These are phyloP conservation scores for Aspergillus pseudoviridinutans DNA, from an alignment of 2,329 filamentous ascomycete genomes.

Conservation along the genomic window DNA sequence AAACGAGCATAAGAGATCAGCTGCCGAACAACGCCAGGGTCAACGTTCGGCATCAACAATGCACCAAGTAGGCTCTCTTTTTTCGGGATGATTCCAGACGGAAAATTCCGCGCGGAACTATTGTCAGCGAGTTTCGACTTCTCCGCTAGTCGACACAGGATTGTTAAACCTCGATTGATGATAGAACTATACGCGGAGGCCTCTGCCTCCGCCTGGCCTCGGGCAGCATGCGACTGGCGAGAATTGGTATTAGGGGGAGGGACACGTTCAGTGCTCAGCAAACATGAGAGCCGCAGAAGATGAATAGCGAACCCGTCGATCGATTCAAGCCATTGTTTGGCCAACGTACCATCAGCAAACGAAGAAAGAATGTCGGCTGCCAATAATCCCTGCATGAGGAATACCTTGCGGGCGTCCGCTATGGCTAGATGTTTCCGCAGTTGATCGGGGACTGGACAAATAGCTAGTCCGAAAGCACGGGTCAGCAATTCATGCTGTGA, in stretches of 20 bases:
- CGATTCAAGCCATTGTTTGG: slow-evolving; percentile 75
- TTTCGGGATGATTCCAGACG: slow-evolving; percentile 60
- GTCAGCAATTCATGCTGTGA: slow-evolving; percentile 77
- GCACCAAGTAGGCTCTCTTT: slow-evolving; percentile 65
- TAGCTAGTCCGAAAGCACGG: slow-evolving; percentile 78
- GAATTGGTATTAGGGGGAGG: slow-evolving; percentile 26
- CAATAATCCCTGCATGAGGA: slow-evolving; percentile 86
- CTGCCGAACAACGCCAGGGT: slow-evolving; percentile 61
- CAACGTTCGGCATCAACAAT: slow-evolving; percentile 62
- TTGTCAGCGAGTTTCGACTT: slow-evolving; percentile 58
- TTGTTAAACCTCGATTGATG: slow-evolving; percentile 62
- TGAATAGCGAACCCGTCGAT: slow-evolving; percentile 80
- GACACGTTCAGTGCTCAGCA: slow-evolving; percentile 64
- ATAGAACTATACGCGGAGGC: slow-evolving; percentile 49
- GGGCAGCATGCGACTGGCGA: slow-evolving; percentile 31
- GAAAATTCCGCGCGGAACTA: slow-evolving; percentile 48
- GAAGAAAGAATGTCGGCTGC: slow-evolving; percentile 83
- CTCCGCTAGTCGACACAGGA: slow-evolving; percentile 65
- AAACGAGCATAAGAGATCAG: slow-evolving; percentile 61
- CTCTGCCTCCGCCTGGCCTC: slow-evolving; percentile 39
- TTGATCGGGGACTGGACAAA: slow-evolving; percentile 76
- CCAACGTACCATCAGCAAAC: slow-evolving; percentile 68
- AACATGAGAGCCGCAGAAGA: slow-evolving; percentile 69
- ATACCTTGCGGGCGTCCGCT: slow-evolving; percentile 79
- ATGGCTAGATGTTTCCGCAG: slow-evolving; percentile 60